A percentile compares a stretch with the other conserved stretches of the same genome.
Evolutionary conservation across 306 rosid species (phyloP).

Genomic region (Cicer bijugum): DNA sequence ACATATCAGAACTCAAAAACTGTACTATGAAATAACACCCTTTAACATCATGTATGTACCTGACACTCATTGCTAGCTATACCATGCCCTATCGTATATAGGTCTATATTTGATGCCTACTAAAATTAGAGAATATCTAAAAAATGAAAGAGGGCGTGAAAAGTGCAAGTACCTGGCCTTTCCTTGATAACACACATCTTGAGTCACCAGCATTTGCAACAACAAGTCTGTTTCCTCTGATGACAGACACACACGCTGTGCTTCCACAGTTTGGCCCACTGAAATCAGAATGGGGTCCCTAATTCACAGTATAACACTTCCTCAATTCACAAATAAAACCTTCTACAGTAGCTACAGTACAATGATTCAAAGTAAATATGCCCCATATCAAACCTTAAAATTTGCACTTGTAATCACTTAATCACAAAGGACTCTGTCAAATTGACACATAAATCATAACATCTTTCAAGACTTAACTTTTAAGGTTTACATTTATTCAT

Average conservation of each 20-base stretch:
- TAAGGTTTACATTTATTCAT: slow-evolving; percentile 15
- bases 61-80: slow-evolving; percentile 21
- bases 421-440: slow-evolving; percentile 37
- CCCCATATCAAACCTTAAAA: slow-evolving; percentile 26
- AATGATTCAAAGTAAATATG: slow-evolving; percentile 4
- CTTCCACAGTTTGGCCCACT: slow-evolving; percentile 85
- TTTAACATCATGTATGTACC: slow-evolving; percentile 38
- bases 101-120: slow-evolving; percentile 6
- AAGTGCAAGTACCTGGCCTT: slow-evolving; percentile 77
- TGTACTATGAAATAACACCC: slow-evolving; percentile 10
- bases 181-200: slow-evolving; percentile 85
- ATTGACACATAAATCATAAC: slow-evolving; percentile 1
- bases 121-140: slow-evolving; percentile 15
- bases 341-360: neutral
- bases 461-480: slow-evolving; percentile 22
- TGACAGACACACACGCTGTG: slow-evolving; percentile 91
- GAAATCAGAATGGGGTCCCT: slow-evolving; percentile 98
- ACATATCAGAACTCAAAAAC: slow-evolving; percentile 24
- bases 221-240: slow-evolving; percentile 67
- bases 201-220: slow-evolving; percentile 99
- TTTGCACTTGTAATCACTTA: slow-evolving; percentile 16
- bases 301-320: slow-evolving; percentile 47
- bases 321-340: slow-evolving; percentile 42
- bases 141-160: slow-evolving; percentile 28
- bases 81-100: slow-evolving; percentile 12